These are phyloP conservation scores for Candida schatavii DNA, from an alignment of 805 yeast genomes.

Conservation along the genomic window DNA sequence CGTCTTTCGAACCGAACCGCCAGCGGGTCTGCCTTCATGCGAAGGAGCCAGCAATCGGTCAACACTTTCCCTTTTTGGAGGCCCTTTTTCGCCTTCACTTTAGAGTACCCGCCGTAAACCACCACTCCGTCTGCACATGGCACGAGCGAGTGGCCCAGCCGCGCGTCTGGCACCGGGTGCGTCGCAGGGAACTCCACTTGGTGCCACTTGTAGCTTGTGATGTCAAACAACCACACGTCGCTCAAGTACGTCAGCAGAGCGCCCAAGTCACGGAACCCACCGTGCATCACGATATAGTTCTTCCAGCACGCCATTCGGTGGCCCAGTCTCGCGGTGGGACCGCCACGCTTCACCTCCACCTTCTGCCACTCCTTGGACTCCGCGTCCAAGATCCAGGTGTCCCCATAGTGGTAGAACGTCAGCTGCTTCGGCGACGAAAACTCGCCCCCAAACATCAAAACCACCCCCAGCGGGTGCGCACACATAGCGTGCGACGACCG, in stretches of 20 bases:
- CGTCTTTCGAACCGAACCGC: slow-evolving; percentile 86
- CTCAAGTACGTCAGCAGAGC: slow-evolving; percentile 75
- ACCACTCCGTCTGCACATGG: slow-evolving; percentile 80
- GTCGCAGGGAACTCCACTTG: slow-evolving; percentile 84
- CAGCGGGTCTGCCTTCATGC: slow-evolving; percentile 80
- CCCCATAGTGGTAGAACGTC: slow-evolving; percentile 94
- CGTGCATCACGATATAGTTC: slow-evolving; percentile 78
- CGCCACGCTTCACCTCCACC: slow-evolving; percentile 64
- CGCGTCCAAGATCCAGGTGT: slow-evolving; percentile 90
- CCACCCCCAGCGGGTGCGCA: slow-evolving; percentile 85
- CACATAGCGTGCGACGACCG: slow-evolving; percentile 93
- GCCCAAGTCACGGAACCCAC: slow-evolving; percentile 93
- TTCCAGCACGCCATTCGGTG: slow-evolving; percentile 91
- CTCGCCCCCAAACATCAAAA: slow-evolving; percentile 92
- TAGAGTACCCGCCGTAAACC: slow-evolving; percentile 90
- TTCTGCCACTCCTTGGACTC: slow-evolving; percentile 87
- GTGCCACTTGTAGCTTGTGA: slow-evolving; percentile 85
- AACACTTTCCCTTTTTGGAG: slow-evolving; percentile 87
- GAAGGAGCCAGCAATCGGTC: slow-evolving; percentile 80
- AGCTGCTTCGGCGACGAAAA: slow-evolving; percentile 94
- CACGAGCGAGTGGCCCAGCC: slow-evolving; percentile 89
- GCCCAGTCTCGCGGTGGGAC: slow-evolving; percentile 86
- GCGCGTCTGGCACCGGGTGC: slow-evolving; percentile 80
- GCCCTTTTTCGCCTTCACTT: slow-evolving; percentile 86
- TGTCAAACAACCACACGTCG: slow-evolving; percentile 92